Conservation (phyloP, 345 rosid genomes). For the Carallia brachiata region DNA sequence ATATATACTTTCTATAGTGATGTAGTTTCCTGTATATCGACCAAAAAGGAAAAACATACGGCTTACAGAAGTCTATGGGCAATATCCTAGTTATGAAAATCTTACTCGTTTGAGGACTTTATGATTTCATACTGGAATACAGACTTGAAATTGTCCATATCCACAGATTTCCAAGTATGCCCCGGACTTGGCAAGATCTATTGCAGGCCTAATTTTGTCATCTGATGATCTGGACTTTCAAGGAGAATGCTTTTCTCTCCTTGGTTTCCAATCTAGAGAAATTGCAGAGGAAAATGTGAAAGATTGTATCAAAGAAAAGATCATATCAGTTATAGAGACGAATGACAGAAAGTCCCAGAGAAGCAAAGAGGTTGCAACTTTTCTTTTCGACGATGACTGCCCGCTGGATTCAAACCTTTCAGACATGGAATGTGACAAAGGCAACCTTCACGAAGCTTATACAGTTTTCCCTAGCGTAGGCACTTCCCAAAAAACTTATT, state of each 20-base stretch:
- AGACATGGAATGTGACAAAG: conserved; percentile 44
- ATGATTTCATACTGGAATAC: not conserved
- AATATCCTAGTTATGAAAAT: not conserved
- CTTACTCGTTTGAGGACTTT: not conserved
- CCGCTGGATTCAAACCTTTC: conserved; percentile 36
- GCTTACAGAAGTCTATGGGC: not conserved
- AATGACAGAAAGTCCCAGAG: conserved; percentile 59
- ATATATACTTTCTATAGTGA: too few species aligned
- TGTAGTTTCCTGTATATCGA: too few species aligned
- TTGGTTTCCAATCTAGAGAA: conserved; percentile 52
- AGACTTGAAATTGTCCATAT: conserved; percentile 6
- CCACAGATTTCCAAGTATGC: conserved; percentile 70
- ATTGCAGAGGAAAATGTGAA: conserved; percentile 39
- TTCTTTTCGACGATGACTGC: conserved; percentile 51
- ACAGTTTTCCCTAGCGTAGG: too few species aligned
- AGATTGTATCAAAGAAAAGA: conserved; percentile 62
- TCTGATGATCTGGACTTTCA: conserved; percentile 64
- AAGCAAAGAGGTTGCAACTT: conserved; percentile 53
- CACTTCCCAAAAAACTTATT: too few species aligned
- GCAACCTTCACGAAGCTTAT: conserved; percentile 19
- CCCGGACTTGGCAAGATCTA: conserved; percentile 84
- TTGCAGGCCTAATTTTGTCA: conserved; percentile 69
- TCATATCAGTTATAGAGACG: conserved; percentile 57
- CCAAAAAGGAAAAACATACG: too few species aligned
- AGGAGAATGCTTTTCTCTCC: conserved; percentile 73